Conservation (phyloP, 345 rosid species). For the Pseudoturritis turrita region DNA sequence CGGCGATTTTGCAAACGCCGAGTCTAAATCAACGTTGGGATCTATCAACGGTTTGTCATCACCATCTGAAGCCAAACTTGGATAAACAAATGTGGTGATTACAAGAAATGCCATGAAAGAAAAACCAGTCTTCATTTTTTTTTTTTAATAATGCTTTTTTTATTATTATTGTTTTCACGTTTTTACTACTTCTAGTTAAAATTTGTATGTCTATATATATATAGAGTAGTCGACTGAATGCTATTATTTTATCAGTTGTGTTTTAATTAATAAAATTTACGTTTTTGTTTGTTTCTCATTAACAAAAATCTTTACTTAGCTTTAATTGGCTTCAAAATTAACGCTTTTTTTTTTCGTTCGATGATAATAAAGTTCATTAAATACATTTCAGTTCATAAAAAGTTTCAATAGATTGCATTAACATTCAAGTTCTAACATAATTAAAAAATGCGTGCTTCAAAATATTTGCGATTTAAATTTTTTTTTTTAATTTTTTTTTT, state of each 20-base stretch:
- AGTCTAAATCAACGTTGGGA: background rate
- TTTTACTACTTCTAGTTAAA: background rate
- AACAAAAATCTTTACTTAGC: background rate
- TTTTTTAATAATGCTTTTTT: background rate
- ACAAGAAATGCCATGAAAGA: background rate
- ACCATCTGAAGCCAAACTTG: background rate
- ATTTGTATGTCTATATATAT: background rate
- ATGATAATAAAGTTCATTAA: too few relatives aligned
- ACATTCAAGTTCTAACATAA: too few relatives aligned
- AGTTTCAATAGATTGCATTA: too few relatives aligned
- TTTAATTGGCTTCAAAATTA: background rate
- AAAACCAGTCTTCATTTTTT: background rate
- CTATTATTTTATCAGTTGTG: background rate
- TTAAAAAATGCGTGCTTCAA: too few relatives aligned
- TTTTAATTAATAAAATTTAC: background rate
- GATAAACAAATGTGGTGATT: background rate
- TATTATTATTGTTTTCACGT: background rate
- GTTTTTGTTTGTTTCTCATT: background rate
- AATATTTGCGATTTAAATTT: too few relatives aligned
- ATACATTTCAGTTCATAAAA: too few relatives aligned
- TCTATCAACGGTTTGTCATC: background rate
- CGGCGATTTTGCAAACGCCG: background rate
- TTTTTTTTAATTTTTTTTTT: too few relatives aligned
- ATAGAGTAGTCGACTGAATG: background rate
- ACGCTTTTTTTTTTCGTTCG: too few relatives aligned